These are phyloP conservation scores for Fragosphaeria purpurea DNA, from an alignment of 2,329 filamentous ascomycete genomes.

Conservation along the genomic window DNA sequence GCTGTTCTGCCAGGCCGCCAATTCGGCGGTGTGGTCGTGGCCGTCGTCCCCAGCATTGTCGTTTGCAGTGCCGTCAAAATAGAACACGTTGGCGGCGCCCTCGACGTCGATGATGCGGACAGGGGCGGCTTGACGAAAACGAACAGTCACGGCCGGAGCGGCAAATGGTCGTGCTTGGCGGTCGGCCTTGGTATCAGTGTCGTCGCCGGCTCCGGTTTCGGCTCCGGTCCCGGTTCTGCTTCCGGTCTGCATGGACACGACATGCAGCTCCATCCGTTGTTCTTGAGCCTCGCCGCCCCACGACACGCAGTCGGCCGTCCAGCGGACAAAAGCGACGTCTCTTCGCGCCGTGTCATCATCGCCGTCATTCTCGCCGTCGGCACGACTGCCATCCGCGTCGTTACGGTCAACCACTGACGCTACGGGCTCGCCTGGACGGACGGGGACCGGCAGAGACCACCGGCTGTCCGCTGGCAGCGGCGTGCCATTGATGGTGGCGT, in stretches of 20 bases:
- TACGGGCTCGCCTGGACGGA: conserved; percentile 5
- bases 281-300: conserved; percentile 28
- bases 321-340: conserved; percentile 30
- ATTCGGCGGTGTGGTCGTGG: conserved; percentile 9
- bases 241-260: conserved; percentile 23
- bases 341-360: too few species aligned
- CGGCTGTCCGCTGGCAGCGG: conserved; percentile 31
- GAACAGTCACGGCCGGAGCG: conserved; percentile 27
- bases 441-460: conserved; percentile 29
- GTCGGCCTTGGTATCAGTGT: conserved; percentile 20
- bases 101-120: conserved; percentile 33
- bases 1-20: conserved; percentile 11
- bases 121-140: conserved; percentile 36
- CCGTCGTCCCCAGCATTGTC: neutral
- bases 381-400: too few species aligned
- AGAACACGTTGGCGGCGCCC: conserved; percentile 25
- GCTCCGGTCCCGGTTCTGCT: too few species aligned
- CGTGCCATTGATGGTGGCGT: conserved; percentile 37
- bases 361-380: neutral
- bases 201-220: conserved; percentile 18
- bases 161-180: conserved; percentile 14
- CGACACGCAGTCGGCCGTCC: conserved; percentile 37
- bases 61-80: conserved; percentile 4
- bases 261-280: conserved; percentile 34
- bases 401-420: too few species aligned